Evolutionary conservation across 2,329 filamentous ascomycete species (phyloP).

Genomic region (Atkinsonella hypoxylon): DNA sequence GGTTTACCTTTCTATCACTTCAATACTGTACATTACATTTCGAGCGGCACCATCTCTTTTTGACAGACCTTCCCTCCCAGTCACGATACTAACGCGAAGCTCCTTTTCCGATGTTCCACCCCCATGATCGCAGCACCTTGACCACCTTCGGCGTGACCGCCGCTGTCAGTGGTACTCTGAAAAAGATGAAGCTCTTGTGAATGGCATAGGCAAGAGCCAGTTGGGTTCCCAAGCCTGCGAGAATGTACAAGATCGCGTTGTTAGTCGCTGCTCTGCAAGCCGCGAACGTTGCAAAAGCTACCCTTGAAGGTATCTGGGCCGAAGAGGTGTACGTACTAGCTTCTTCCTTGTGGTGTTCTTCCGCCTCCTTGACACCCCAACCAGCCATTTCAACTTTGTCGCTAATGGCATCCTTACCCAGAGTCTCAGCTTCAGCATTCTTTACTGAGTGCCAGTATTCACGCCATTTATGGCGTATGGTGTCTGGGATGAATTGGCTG

Average conservation of each 20-base stretch:
- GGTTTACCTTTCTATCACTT: background rate
- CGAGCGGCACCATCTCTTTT: background rate
- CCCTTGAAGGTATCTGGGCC: background rate
- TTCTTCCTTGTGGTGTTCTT: conserved; percentile 47
- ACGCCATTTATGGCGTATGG: conserved; percentile 40
- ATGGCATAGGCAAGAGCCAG: conserved; percentile 90
- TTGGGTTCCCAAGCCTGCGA: conserved; percentile 58
- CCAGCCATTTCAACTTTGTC: conserved; percentile 38
- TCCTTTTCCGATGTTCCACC: conserved; percentile 86
- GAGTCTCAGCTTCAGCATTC: conserved; percentile 29
- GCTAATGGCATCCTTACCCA: conserved; percentile 30
- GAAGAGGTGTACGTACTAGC: conserved; percentile 52
- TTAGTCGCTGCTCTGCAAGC: conserved; percentile 11
- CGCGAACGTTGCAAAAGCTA: background rate
- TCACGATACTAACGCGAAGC: conserved; percentile 9
- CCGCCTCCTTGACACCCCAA: conserved; percentile 53
- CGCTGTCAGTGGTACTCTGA: conserved; percentile 85
- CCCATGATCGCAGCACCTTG: conserved; percentile 74
- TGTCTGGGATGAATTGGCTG: conserved; percentile 46
- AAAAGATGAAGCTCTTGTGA: conserved; percentile 95
- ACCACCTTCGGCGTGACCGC: conserved; percentile 92
- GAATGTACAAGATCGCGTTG: background rate
- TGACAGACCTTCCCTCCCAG: background rate
- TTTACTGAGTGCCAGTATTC: conserved; percentile 37
- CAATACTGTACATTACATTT: conserved; percentile 2